Conservation (phyloP, 1,284 basidiomycete species). For the Ustilago shanxiensis region DNA sequence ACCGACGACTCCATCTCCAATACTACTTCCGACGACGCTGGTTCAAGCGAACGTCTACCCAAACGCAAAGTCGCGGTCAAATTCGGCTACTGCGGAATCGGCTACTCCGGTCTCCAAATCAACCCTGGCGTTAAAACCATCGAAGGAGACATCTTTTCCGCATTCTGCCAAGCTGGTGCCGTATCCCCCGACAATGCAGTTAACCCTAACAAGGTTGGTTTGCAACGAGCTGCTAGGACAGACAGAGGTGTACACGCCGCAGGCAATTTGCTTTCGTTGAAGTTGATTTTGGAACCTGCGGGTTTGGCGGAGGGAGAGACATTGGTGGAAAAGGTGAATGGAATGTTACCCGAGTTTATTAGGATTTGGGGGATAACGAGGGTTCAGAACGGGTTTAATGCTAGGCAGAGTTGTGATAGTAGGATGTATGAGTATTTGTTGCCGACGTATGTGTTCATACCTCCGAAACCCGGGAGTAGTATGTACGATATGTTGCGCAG, state of each 20-base stretch:
- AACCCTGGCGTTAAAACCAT: conserved; percentile 81
- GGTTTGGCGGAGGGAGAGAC: conserved; percentile 46
- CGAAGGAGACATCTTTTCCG: conserved; percentile 89
- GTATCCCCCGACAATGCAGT: conserved; percentile 92
- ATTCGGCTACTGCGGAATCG: conserved; percentile 74
- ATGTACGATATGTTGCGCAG: conserved; percentile 64
- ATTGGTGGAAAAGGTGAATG: conserved; percentile 83
- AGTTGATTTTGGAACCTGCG: conserved; percentile 71
- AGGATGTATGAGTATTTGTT: conserved; percentile 97
- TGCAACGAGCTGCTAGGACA: conserved; percentile 91
- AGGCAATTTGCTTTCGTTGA: conserved; percentile 80
- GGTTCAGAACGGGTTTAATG: conserved; percentile 92
- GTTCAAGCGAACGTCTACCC: conserved; percentile 68
- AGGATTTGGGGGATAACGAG: conserved; percentile 92
- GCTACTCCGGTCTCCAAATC: conserved; percentile 94
- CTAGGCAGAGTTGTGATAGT: conserved; percentile 80
- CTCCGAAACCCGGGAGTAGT: conserved; percentile 79
- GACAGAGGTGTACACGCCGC: conserved; percentile 98
- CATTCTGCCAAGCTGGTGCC: conserved; percentile 88
- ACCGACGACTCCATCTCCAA: not conserved
- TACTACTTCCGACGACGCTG: not conserved
- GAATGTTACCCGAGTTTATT: conserved; percentile 87
- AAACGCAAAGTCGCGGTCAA: conserved; percentile 75
- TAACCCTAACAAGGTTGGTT: conserved; percentile 87
- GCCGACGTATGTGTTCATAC: conserved; percentile 92